Conservation (phyloP, 2,329 filamentous ascomycete species). For the Scytalidium sp. region DNA sequence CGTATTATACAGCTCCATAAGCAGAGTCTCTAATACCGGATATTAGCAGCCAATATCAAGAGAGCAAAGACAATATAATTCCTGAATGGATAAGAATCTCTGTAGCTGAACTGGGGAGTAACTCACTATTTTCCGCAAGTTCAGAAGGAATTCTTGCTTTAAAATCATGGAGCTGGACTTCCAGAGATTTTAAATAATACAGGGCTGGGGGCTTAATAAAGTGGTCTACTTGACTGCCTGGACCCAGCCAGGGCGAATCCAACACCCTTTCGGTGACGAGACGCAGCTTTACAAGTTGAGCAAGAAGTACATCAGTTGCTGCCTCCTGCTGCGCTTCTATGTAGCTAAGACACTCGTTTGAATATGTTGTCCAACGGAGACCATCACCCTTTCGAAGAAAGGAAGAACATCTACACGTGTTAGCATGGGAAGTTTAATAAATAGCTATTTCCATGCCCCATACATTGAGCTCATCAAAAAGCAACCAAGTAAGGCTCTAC, state of each 20-base stretch:
- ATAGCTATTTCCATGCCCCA: background rate
- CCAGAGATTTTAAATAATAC: conserved; percentile 7
- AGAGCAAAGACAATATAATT: too few species aligned
- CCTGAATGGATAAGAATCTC: background rate
- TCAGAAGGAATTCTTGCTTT: conserved; percentile 3
- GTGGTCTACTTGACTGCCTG: background rate
- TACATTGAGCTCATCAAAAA: conserved; percentile 9
- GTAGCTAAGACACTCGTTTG: conserved; percentile 4
- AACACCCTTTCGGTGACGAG: conserved; percentile 5
- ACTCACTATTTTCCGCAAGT: background rate
- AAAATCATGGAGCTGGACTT: conserved; percentile 5
- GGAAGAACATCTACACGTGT: conserved; percentile 2
- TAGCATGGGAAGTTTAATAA: background rate
- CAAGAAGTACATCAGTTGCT: conserved; percentile 7
- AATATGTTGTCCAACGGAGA: conserved; percentile 8
- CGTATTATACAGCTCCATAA: conserved; percentile 6
- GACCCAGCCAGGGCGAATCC: conserved; percentile 2
- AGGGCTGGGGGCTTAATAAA: background rate
- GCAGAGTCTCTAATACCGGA: conserved; percentile 3
- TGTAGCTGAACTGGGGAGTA: background rate
- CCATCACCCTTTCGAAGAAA: conserved; percentile 4
- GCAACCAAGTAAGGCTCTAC: conserved; percentile 7
- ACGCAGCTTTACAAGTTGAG: conserved; percentile 6
- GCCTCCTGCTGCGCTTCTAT: conserved; percentile 4
- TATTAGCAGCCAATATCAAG: conserved; percentile 1